Evolutionary conservation across 2,329 filamentous ascomycete species (phyloP), one percentile per base, ranked within the genome.

Genomic region (Tothia fuscella): DNA sequence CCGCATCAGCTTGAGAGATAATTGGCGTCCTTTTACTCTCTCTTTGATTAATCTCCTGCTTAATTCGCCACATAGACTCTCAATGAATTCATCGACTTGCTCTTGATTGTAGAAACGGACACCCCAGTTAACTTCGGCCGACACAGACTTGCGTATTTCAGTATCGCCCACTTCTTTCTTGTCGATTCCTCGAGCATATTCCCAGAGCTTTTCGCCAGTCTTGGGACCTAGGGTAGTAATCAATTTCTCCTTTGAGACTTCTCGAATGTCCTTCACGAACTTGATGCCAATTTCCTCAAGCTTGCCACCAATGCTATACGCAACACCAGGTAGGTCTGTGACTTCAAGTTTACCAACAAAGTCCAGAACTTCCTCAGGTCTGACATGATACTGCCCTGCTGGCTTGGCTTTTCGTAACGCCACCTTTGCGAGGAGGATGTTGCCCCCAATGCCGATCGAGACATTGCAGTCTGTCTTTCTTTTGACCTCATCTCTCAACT

Each of bases 101-200:
- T 76, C 72, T 54, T 95, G 86, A 46, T 74, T 93, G 50, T 91
- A 77, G 56, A 98, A 98, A 5, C 91, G 79, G 43, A 98, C 93
- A 3, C 93, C 91, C 91, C 91, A 98, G 53, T 91, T 98, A 47
- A 98, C 86, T 57, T 98, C 91, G 1, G 89, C 89, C 2, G 91
- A 96, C 0, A 98, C 86, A 0, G 89, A 96, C 56, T 96, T 98
- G 41, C 91, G 78, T 13, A 85, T 68, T 0, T 81, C 76, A 53
- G 93, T 82, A 44, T 89, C 82, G 24, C 88, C 89, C 5, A 96
- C 85, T 58, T 94, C 86, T 2, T 77, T 71, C 38, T 71, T 73
- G 60, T 98, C 91, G 37, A 96, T 85, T 3, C 91, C 91, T 5
- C 86, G 76, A 17, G 89, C 73, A 58, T 93, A 96, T 39, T 94